phyloP scores from a whole-genome alignment of 1,284 basidiomycete genomes.

The Volvariella volvacea region DNA sequence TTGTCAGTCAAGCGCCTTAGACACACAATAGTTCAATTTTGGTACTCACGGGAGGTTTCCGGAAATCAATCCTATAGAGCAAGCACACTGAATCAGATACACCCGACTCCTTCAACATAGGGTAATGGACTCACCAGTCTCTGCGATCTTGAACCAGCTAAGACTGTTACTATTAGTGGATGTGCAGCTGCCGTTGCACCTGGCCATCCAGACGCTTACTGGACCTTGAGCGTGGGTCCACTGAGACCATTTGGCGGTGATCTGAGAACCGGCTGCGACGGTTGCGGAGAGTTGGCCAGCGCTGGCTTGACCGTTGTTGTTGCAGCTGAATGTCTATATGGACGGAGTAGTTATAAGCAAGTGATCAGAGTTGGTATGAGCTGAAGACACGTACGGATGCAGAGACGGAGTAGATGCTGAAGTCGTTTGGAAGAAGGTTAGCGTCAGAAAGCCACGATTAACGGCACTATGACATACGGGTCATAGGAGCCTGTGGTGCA shows the following conservation, averaged over 20 bases:
- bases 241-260: constrained; percentile 37
- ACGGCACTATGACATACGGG: constrained; percentile 15
- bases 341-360: constrained; percentile 16
- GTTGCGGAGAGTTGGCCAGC: constrained; percentile 24
- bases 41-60: constrained; percentile 18
- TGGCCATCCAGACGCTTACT: constrained; percentile 31
- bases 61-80: constrained; percentile 26
- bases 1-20: constrained; percentile 7
- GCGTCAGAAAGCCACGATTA: background rate
- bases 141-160: constrained; percentile 33
- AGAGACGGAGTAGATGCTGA: constrained; percentile 17
- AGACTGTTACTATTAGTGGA: constrained; percentile 22
- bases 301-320: constrained; percentile 27
- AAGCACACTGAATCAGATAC: too few species aligned
- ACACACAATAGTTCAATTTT: background rate
- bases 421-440: background rate
- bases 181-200: constrained; percentile 24
- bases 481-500: constrained; percentile 20
- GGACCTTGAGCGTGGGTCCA: constrained; percentile 30
- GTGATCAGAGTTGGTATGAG: constrained; percentile 10
- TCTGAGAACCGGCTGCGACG: constrained; percentile 30
- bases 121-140: constrained; percentile 16
- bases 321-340: constrained; percentile 30
- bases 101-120: too few species aligned
- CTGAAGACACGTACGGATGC: constrained; percentile 11